Base-by-base conservation (phyloP, 2,329 filamentous ascomycete species). In the Rutstroemia sp. region DNA sequence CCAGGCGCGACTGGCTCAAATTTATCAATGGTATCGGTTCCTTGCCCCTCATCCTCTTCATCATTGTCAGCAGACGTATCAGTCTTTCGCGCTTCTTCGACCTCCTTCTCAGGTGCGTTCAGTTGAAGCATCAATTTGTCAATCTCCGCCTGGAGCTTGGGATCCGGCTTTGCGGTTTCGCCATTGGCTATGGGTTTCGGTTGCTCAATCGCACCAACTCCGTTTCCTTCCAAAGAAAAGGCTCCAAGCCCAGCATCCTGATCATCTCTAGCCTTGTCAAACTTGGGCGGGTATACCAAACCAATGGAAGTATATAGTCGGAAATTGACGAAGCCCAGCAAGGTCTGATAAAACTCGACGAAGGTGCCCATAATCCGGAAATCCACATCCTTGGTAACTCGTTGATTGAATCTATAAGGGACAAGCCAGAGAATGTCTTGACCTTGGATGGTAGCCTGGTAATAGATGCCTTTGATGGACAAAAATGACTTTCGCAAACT, bases 351-450 rank as follows among this genome's bases (percentile, higher is more conserved):
- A 73, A 99, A 99, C 72, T 99, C 92, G 63, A 99, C 86, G 70
- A 99, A 99, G 4, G 94, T 99, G 58, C 90, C 92, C 94, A 99
- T 99, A 73, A 99, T 99, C 68, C 94, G 82, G 76, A 96, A 99
- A 73, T 99, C 94, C 62, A 99, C 88, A 72, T 99, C 94, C 57
- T 88, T 89, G 42, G 94, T 89, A 14, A 96, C 86, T 64, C 89
- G 81, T 77, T 99, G 94, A 69, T 97, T 96, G 75, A 99, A 99
- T 72, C 90, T 90, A 77, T 99, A 99, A 1, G 94, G 94, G 10
- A 96, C 92, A 41, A 99, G 79, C 94, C 94, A 99, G 63, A 97
- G 78, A 50, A 99, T 88, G 68, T 97, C 92, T 75, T 99, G 92
- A 49, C 94, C 94, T 72, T 96, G 90, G 60, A 99, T 95, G 51